Evolutionary conservation across 768 basidiomycete species (phyloP).

Genomic region (Rhizopogon roseolus): DNA sequence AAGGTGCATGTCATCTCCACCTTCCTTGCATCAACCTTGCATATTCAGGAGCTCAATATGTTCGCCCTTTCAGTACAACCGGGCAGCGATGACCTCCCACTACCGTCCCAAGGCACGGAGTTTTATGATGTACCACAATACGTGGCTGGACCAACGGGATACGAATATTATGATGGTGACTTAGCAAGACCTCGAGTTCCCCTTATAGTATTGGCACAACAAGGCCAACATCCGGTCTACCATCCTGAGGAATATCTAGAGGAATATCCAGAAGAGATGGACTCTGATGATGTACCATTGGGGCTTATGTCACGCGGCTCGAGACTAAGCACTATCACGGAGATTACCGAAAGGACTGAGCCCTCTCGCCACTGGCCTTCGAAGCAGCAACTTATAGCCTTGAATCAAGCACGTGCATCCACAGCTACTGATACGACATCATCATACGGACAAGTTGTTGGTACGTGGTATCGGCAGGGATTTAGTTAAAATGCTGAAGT

Average conservation of each 20-base stretch:
- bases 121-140: constrained; percentile 5
- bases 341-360: constrained; percentile 63
- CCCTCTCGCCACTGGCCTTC: constrained; percentile 45
- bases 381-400: constrained; percentile 32
- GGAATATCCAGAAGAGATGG: constrained; percentile 18
- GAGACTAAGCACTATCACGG: constrained; percentile 61
- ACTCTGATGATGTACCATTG: constrained; percentile 25
- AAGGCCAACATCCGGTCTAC: constrained; percentile 35
- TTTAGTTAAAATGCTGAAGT: constrained; percentile 3
- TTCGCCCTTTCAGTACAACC: constrained; percentile 17
- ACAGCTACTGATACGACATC: constrained; percentile 36
- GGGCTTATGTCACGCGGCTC: constrained; percentile 28
- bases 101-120: constrained; percentile 11
- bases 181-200: constrained; percentile 46
- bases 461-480: constrained; percentile 29
- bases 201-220: constrained; percentile 57
- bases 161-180: constrained; percentile 17
- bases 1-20: constrained; percentile 50
- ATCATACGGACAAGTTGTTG: constrained; percentile 61
- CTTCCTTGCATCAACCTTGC: constrained; percentile 24
- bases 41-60: constrained; percentile 14
- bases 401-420: constrained; percentile 35
- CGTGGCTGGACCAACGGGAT: constrained; percentile 14
- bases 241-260: constrained; percentile 18
- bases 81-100: constrained; percentile 12